phyloP scores from a whole-genome alignment of 805 yeast genomes.

The Wickerhamomyces pijperi region DNA sequence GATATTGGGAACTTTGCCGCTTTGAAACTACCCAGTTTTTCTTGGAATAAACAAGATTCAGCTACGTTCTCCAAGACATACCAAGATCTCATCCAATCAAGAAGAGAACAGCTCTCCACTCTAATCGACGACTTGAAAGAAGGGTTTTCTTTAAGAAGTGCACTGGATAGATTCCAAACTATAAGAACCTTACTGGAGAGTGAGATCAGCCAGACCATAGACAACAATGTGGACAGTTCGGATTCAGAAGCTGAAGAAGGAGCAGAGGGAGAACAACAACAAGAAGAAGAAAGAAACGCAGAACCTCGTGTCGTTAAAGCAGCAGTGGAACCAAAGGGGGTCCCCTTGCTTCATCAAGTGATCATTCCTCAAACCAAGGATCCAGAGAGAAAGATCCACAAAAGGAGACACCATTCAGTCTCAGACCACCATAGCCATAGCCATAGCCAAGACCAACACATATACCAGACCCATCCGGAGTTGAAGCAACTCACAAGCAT shows the following conservation, averaged over 20 bases:
- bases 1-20: background rate
- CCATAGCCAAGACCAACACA: conserved; percentile 1
- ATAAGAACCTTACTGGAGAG: conserved; percentile 20
- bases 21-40: background rate
- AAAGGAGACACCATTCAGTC: conserved; percentile 2
- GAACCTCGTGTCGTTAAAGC: conserved; percentile 47
- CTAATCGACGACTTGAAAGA: conserved; percentile 25
- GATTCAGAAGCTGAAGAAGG: conserved; percentile 31
- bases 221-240: conserved; percentile 18
- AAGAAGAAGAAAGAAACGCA: conserved; percentile 19
- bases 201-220: conserved; percentile 20
- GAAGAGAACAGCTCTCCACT: conserved; percentile 21
- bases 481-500: conserved; percentile 10
- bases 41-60: background rate
- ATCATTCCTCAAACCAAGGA: conserved; percentile 35
- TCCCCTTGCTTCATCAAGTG: conserved; percentile 40
- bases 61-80: background rate
- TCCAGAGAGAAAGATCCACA: conserved; percentile 8
- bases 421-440: too few relatives aligned
- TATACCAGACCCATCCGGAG: conserved; percentile 5
- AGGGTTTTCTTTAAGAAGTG: conserved; percentile 39
- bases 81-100: conserved; percentile 4
- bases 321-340: conserved; percentile 34
- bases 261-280: too few relatives aligned
- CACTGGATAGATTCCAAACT: conserved; percentile 39